Evolutionary conservation across 306 rosid genomes (phyloP).

Genomic region (Quercus dentata): DNA sequence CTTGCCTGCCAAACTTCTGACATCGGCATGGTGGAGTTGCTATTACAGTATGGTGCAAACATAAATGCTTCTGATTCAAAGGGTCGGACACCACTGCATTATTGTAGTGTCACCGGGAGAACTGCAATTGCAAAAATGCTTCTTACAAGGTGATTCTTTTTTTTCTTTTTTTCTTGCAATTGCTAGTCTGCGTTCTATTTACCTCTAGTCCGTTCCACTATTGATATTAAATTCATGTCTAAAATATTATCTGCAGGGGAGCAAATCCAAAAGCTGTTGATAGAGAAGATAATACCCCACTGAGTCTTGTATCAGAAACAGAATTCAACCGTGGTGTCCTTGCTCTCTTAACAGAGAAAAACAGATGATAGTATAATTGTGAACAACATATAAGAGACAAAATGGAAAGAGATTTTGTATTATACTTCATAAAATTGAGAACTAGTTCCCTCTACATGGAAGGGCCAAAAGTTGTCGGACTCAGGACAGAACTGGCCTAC

Average conservation of each 20-base stretch:
- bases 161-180: neutral
- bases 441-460: conserved; percentile 9
- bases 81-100: conserved; percentile 69
- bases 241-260: conserved; percentile 50
- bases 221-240: neutral
- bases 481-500: conserved; percentile 15
- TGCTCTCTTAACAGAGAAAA: conserved; percentile 30
- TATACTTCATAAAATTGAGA: neutral
- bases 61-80: conserved; percentile 54
- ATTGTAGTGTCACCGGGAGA: conserved; percentile 43
- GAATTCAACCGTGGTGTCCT: conserved; percentile 34
- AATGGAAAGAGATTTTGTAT: conserved; percentile 5
- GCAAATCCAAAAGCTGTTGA: conserved; percentile 46
- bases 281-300: conserved; percentile 53
- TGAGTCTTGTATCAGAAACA: conserved; percentile 47
- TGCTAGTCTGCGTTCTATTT: neutral
- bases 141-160: conserved; percentile 42
- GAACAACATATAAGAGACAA: neutral
- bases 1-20: conserved; percentile 70
- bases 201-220: neutral
- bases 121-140: conserved; percentile 50
- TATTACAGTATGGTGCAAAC: conserved; percentile 72
- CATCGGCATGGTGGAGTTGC: conserved; percentile 73
- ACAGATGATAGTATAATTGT: conserved; percentile 37
- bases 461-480: conserved; percentile 1